A percentile compares a stretch with the other conserved stretches of the same genome.
Evolutionary conservation across 345 rosid genomes (phyloP).

Genomic region (Dovyalis caffra): DNA sequence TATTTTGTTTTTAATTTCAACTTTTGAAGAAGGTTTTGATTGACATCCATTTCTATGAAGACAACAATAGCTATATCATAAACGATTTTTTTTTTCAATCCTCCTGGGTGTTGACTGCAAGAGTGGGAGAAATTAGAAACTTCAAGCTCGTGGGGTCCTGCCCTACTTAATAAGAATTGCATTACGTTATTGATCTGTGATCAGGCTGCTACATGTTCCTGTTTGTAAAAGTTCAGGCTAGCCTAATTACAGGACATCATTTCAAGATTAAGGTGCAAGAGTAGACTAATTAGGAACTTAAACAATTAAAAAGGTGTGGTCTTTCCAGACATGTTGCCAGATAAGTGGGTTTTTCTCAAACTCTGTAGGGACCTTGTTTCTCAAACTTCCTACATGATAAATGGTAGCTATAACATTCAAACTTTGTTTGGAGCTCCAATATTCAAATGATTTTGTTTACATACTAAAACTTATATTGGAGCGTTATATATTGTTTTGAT

Average conservation of each 20-base stretch:
- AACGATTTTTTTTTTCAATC: no score
- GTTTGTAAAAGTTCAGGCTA: conserved; percentile 34
- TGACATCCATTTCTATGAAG: no score
- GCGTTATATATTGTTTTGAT: no score
- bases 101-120: conserved; percentile 49
- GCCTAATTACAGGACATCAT: conserved; percentile 10
- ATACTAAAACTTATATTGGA: no score
- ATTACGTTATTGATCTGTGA: background rate
- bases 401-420: background rate
- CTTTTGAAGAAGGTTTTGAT: no score
- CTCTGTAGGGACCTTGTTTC: conserved; percentile 47
- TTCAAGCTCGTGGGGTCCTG: conserved; percentile 18
- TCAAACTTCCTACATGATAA: conserved; percentile 34
- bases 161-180: background rate
- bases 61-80: no score
- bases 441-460: background rate
- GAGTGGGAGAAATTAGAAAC: conserved; percentile 29
- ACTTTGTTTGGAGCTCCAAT: no score
- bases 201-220: background rate
- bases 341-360: conserved; percentile 34
- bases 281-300: background rate
- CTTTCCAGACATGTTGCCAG: conserved; percentile 23
- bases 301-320: background rate
- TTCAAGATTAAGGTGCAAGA: conserved; percentile 11
- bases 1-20: no score